Percentiles rank a stretch among this genome's conserved stretches.
Evolutionary conservation across 106 monocot species (phyloP).

Genomic region (Dioscorea dumetorum): DNA sequence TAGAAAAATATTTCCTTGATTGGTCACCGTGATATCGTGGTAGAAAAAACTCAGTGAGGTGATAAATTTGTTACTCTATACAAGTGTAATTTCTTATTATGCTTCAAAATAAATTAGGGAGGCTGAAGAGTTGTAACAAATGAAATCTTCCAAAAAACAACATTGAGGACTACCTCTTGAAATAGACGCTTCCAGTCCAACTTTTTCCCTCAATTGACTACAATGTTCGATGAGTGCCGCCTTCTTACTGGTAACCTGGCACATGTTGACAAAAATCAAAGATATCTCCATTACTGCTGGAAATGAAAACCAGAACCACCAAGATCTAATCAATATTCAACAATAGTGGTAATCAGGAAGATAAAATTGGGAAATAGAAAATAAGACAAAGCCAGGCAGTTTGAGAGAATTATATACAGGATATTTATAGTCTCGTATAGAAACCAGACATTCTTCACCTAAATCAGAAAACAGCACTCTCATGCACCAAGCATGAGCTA

Average conservation of each 20-base stretch:
- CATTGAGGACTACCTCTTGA: conserved; percentile 40
- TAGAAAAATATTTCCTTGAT: too few relatives aligned
- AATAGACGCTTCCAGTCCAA: conserved; percentile 63
- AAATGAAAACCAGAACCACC: background rate
- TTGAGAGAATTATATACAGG: background rate
- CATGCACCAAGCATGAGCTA: too few relatives aligned
- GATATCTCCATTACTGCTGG: background rate
- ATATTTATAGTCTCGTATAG: background rate
- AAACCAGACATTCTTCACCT: background rate
- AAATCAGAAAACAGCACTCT: background rate
- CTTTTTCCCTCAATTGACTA: conserved; percentile 61
- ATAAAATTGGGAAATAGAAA: background rate
- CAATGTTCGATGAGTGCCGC: conserved; percentile 79
- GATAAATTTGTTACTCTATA: too few relatives aligned
- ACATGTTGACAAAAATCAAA: background rate
- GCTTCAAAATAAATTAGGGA: too few relatives aligned
- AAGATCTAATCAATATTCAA: background rate
- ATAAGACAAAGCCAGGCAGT: background rate
- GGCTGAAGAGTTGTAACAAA: too few relatives aligned
- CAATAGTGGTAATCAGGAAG: background rate
- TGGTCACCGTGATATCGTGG: too few relatives aligned
- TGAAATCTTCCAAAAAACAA: too few relatives aligned
- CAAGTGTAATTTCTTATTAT: too few relatives aligned
- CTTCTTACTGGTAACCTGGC: conserved; percentile 93
- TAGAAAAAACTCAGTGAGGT: too few relatives aligned